Evolutionary conservation across 2,329 filamentous ascomycete genomes (phyloP).

Genomic region (Monosporascus sp.): DNA sequence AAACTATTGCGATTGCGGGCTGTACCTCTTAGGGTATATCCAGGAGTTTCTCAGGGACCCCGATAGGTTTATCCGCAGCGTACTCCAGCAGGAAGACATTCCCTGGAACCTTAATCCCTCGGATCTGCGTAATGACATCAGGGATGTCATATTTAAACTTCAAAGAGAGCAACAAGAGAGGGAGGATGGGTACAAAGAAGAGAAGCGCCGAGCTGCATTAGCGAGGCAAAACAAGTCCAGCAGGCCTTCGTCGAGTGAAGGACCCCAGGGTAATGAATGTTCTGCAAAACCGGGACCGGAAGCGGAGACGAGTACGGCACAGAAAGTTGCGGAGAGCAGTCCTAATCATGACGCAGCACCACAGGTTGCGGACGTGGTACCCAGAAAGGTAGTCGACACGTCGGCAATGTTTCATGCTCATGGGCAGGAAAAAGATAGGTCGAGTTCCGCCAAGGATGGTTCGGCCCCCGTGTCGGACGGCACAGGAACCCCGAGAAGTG

Average conservation of each 20-base stretch:
- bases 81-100: constrained; percentile 55
- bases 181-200: constrained; percentile 33
- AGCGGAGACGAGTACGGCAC: not conserved
- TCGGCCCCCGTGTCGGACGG: not conserved
- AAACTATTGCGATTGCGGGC: constrained; percentile 85
- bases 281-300: not conserved
- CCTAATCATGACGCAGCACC: not conserved
- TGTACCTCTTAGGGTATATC: constrained; percentile 81
- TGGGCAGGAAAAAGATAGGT: not conserved
- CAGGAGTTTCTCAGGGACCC: constrained; percentile 75
- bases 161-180: constrained; percentile 51
- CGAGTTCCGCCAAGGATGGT: not conserved
- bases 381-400: not conserved
- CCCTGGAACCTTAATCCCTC: constrained; percentile 51
- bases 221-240: constrained; percentile 8
- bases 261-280: not conserved
- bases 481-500: not conserved
- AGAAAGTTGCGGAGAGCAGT: not conserved
- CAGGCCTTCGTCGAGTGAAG: not conserved
- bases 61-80: constrained; percentile 59
- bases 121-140: constrained; percentile 59
- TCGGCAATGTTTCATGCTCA: not conserved
- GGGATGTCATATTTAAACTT: constrained; percentile 59
- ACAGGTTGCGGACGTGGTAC: too few species aligned
- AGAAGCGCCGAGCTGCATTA: constrained; percentile 20